These are phyloP conservation scores for Trametes pubescens DNA, from an alignment of 1,284 basidiomycete genomes.

Conservation along the genomic window DNA sequence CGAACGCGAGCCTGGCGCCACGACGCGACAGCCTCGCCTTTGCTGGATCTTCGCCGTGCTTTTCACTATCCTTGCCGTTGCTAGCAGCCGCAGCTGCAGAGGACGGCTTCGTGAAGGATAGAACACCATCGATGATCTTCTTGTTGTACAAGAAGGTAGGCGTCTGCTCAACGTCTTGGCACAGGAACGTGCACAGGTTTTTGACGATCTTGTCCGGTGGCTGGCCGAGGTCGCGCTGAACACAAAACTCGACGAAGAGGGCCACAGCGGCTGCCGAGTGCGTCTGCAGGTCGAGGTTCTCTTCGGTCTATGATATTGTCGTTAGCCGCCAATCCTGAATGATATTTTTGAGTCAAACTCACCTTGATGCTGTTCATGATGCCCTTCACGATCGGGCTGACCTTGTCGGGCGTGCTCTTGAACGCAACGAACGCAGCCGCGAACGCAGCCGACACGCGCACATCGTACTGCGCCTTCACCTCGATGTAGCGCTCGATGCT, in stretches of 20 bases:
- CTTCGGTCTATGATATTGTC: constrained; percentile 74
- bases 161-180: constrained; percentile 89
- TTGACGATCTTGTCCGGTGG: constrained; percentile 94
- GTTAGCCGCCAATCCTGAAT: neutral
- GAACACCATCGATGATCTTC: constrained; percentile 73
- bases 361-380: constrained; percentile 99
- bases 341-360: constrained; percentile 24
- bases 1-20: constrained; percentile 88
- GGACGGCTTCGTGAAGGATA: constrained; percentile 68
- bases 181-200: constrained; percentile 97
- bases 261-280: constrained; percentile 91
- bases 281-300: constrained; percentile 89
- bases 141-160: constrained; percentile 85
- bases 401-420: constrained; percentile 86
- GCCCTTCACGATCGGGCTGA: constrained; percentile 96
- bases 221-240: constrained; percentile 67
- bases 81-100: constrained; percentile 43
- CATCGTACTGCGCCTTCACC: constrained; percentile 88
- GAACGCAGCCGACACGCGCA: constrained; percentile 88
- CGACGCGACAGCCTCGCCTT: constrained; percentile 74
- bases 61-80: constrained; percentile 57
- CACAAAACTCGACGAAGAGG: constrained; percentile 88
- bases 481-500: constrained; percentile 86
- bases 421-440: constrained; percentile 92
- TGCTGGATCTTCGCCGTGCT: constrained; percentile 48